A percentile compares a stretch with the other conserved stretches of the same genome.
Conservation (phyloP, 495 filamentous ascomycete genomes). For the Tetracladium setigerum region DNA sequence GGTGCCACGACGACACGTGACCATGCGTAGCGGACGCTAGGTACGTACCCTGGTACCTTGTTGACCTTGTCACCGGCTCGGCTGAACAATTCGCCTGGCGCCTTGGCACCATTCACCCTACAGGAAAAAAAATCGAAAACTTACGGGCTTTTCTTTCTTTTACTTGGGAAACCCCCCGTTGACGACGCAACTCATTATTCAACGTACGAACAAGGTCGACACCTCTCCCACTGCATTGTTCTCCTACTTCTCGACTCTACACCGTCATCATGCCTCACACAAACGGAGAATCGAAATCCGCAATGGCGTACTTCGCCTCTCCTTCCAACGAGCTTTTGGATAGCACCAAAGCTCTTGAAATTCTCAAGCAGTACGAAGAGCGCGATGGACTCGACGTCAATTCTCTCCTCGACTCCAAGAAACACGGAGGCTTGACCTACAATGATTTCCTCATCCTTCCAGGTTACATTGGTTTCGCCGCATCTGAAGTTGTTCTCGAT, state of each 20-base stretch:
- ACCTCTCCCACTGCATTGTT: constrained; percentile 10
- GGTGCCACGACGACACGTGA: no score
- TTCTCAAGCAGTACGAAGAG: constrained; percentile 65
- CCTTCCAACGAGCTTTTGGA: constrained; percentile 35
- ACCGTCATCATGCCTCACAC: constrained; percentile 57
- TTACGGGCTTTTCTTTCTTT: constrained; percentile 38
- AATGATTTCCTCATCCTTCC: constrained; percentile 56
- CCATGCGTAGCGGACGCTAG: neutral
- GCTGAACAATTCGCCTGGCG: constrained; percentile 11
- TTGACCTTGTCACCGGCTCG: neutral
- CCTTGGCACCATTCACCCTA: constrained; percentile 9
- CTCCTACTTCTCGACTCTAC: constrained; percentile 8
- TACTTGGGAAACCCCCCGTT: constrained; percentile 54
- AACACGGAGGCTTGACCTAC: constrained; percentile 80
- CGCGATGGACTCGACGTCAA: constrained; percentile 79
- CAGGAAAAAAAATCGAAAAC: constrained; percentile 31
- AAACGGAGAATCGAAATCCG: constrained; percentile 47
- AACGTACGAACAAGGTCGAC: constrained; percentile 10
- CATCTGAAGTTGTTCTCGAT: constrained; percentile 81
- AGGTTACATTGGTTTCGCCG: constrained; percentile 70
- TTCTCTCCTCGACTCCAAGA: constrained; percentile 77
- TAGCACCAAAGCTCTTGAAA: constrained; percentile 61
- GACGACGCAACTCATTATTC: constrained; percentile 27
- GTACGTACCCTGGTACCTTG: neutral
- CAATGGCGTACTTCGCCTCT: constrained; percentile 20